Percentiles rank a stretch among this genome's conserved stretches.
These are phyloP conservation scores for Dioscorea alata DNA, from an alignment of 106 monocot genomes.

Conservation along the genomic window DNA sequence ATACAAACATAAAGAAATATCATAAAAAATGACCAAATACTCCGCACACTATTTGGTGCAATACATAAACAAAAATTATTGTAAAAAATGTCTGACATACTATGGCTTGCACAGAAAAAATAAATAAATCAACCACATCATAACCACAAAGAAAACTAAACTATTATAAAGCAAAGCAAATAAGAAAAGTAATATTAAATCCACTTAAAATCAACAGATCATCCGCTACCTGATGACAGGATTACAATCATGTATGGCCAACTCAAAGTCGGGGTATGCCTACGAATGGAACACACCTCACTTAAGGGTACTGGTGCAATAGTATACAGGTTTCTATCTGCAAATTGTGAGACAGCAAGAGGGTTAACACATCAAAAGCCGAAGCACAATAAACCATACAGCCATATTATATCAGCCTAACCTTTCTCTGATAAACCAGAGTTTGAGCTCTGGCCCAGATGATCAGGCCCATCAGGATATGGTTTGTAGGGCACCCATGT, in stretches of 20 bases:
- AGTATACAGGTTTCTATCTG: slow-evolving; percentile 81
- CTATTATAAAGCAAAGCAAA: neutral
- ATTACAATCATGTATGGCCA: slow-evolving; percentile 91
- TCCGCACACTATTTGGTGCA: too few species aligned
- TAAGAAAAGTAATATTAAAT: neutral
- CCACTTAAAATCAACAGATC: neutral
- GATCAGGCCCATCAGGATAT: slow-evolving; percentile 37
- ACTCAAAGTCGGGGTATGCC: slow-evolving; percentile 72
- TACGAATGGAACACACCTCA: slow-evolving; percentile 71
- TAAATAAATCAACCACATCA: too few species aligned
- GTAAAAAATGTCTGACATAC: too few species aligned
- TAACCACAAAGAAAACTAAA: too few species aligned
- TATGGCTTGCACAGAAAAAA: too few species aligned
- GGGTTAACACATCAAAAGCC: neutral
- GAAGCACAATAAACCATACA: neutral
- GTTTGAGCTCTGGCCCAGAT: slow-evolving; percentile 25
- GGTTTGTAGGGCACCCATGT: slow-evolving; percentile 78
- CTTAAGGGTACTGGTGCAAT: slow-evolving; percentile 60
- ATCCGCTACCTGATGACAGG: slow-evolving; percentile 67
- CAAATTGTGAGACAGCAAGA: slow-evolving; percentile 3
- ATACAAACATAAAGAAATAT: too few species aligned
- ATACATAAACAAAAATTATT: too few species aligned
- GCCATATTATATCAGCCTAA: slow-evolving; percentile 6
- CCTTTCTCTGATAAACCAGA: slow-evolving; percentile 51
- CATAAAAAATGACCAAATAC: too few species aligned